phyloP scores from a whole-genome alignment of 805 yeast genomes.

The Kodamaea neixiangensis region DNA sequence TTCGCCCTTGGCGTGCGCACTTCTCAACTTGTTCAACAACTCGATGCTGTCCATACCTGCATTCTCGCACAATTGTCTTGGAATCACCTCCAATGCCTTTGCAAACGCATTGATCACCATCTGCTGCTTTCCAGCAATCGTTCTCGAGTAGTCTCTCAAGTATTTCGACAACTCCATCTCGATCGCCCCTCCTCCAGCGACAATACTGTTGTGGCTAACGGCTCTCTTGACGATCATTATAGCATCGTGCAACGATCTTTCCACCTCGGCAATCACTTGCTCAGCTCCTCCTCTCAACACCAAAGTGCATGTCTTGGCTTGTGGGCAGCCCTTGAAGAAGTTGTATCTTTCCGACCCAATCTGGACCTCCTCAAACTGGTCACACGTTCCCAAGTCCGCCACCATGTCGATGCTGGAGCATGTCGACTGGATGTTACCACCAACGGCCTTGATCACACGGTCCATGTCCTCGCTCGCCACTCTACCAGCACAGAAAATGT shows the following conservation, averaged over 20 bases:
- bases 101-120: constrained; percentile 90
- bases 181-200: constrained; percentile 99
- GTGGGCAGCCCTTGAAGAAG: constrained; percentile 88
- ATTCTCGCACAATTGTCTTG: constrained; percentile 96
- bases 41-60: constrained; percentile 99
- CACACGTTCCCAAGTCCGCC: constrained; percentile 80
- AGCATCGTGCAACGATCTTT: constrained; percentile 96
- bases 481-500: constrained; percentile 96
- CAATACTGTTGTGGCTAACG: constrained; percentile 79
- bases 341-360: constrained; percentile 96
- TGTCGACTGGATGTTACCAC: constrained; percentile 82
- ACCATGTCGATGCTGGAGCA: constrained; percentile 65
- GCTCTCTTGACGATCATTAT: constrained; percentile 98
- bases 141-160: constrained; percentile 81
- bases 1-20: constrained; percentile 93
- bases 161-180: constrained; percentile 95
- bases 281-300: constrained; percentile 97
- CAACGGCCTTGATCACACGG: constrained; percentile 90
- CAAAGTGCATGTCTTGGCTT: constrained; percentile 90
- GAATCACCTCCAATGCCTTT: constrained; percentile 91
- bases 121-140: constrained; percentile 95
- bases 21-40: constrained; percentile 82
- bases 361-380: constrained; percentile 85
- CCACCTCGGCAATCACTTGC: constrained; percentile 97
- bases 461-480: constrained; percentile 88